Evolutionary conservation across 2,329 filamentous ascomycete species (phyloP).

Genomic region (Calonectria naviculata): DNA sequence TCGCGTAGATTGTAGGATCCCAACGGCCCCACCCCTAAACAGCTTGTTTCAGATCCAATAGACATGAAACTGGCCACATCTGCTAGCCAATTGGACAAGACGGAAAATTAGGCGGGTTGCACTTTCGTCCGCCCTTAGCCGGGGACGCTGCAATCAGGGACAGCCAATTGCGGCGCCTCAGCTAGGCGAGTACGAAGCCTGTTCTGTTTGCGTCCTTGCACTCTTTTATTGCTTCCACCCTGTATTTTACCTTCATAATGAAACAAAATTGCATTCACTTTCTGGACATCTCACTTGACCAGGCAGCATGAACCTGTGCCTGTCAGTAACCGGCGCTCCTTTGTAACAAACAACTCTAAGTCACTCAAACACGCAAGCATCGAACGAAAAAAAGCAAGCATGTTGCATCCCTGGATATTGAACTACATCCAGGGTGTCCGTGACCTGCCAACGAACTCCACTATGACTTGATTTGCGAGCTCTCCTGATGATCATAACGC

Average conservation of each 20-base stretch:
- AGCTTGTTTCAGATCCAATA: constrained; percentile 37
- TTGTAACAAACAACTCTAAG: background rate
- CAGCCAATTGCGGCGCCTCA: background rate
- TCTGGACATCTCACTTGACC: background rate
- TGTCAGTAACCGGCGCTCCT: background rate
- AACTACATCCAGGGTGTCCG: background rate
- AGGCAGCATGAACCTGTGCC: background rate
- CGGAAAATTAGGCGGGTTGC: constrained; percentile 23
- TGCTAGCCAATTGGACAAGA: constrained; percentile 29
- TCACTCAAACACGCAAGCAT: background rate
- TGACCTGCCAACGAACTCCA: background rate
- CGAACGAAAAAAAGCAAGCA: background rate
- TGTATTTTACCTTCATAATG: background rate
- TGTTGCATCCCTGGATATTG: background rate
- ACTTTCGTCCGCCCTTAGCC: constrained; percentile 22
- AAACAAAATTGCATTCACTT: background rate
- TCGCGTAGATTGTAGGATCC: constrained; percentile 12
- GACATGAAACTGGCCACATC: constrained; percentile 18
- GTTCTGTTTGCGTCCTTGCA: background rate
- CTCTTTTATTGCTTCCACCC: background rate
- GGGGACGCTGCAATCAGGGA: background rate
- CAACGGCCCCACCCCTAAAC: constrained; percentile 15
- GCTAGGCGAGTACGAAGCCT: background rate
- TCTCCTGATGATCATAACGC: background rate
- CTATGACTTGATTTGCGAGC: background rate